Evolutionary conservation across 2,329 filamentous ascomycete species (phyloP).

Genomic region (Claviceps arundinis): DNA sequence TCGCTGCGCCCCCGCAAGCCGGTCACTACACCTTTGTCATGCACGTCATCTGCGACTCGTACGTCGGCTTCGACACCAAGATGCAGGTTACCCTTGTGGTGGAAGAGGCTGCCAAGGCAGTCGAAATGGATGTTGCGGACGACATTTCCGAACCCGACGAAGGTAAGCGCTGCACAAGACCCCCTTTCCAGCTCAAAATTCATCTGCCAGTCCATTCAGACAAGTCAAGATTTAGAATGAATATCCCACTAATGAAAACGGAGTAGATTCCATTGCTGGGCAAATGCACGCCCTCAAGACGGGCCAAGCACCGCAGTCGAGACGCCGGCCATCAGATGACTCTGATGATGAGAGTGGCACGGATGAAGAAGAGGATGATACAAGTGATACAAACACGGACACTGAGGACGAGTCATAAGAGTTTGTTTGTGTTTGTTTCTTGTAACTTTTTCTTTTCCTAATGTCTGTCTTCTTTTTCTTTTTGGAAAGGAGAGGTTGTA

Average conservation of each 20-base stretch:
- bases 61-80: constrained; percentile 86
- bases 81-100: constrained; percentile 81
- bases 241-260: background rate
- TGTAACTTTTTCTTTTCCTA: background rate
- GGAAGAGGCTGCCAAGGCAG: constrained; percentile 77
- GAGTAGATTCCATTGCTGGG: constrained; percentile 72
- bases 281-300: constrained; percentile 83
- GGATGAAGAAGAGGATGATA: constrained; percentile 50
- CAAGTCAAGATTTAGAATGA: no score
- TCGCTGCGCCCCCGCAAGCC: constrained; percentile 82
- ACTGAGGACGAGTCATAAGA: constrained; percentile 46
- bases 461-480: background rate
- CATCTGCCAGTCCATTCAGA: no score
- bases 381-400: constrained; percentile 55
- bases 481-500: background rate
- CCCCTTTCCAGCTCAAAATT: no score
- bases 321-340: constrained; percentile 42
- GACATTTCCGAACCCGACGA: constrained; percentile 98
- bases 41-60: constrained; percentile 88
- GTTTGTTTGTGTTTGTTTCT: background rate
- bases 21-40: constrained; percentile 92
- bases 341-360: constrained; percentile 75
- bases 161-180: constrained; percentile 43
- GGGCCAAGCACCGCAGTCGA: constrained; percentile 46
- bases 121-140: constrained; percentile 68